These are phyloP conservation scores for Neodidymelliopsis sp. DNA, from an alignment of 2,329 filamentous ascomycete genomes.

Conservation along the genomic window DNA sequence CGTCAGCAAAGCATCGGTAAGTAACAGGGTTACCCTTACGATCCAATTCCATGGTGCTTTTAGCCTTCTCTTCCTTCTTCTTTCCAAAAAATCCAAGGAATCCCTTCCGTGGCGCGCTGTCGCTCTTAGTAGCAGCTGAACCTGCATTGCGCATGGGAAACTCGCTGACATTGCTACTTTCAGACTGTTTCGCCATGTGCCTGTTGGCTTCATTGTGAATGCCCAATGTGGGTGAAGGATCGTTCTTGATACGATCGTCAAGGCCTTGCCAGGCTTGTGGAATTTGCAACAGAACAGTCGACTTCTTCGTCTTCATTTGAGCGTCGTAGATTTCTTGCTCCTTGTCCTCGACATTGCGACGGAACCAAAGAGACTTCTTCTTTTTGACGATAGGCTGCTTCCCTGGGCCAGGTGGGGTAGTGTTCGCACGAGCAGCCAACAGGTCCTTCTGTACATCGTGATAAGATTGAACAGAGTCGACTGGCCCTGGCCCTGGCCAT, in stretches of 20 bases:
- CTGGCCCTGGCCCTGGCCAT: conserved; percentile 23
- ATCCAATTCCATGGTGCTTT: conserved; percentile 41
- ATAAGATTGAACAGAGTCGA: conserved; percentile 26
- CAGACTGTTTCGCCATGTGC: conserved; percentile 32
- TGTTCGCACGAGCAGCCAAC: conserved; percentile 25
- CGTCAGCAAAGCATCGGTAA: conserved; percentile 16
- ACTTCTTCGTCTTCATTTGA: conserved; percentile 38
- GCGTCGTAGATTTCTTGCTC: conserved; percentile 37
- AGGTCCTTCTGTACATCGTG: conserved; percentile 31
- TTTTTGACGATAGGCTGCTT: conserved; percentile 46
- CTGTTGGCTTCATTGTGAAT: conserved; percentile 18
- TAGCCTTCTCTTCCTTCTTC: conserved; percentile 53
- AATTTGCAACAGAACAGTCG: conserved; percentile 37
- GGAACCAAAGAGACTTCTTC: conserved; percentile 59
- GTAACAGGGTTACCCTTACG: conserved; percentile 45
- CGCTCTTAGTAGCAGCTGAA: conserved; percentile 45
- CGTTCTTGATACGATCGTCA: conserved; percentile 45
- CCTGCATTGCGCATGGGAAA: conserved; percentile 52
- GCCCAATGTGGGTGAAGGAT: conserved; percentile 7
- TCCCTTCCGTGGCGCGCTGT: conserved; percentile 49
- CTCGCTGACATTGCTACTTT: conserved; percentile 49
- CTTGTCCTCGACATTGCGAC: conserved; percentile 44
- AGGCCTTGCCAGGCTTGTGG: conserved; percentile 47
- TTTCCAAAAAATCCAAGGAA: conserved; percentile 63
- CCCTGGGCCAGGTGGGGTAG: conserved; percentile 24